Conservation (phyloP, 2,329 filamentous ascomycete species). For the Trichophyton simii region DNA sequence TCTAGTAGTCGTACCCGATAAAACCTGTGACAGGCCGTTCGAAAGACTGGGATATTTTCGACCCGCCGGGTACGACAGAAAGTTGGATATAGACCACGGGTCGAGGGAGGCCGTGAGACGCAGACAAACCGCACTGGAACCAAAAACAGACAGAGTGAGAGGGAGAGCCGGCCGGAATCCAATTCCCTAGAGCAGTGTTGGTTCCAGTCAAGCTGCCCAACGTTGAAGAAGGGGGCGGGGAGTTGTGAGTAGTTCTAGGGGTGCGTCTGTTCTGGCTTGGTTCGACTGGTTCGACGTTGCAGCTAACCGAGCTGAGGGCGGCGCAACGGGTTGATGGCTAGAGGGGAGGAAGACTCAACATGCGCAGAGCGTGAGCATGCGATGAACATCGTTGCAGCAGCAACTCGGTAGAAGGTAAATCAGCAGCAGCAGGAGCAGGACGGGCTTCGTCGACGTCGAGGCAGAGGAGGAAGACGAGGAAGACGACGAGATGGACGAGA, state of each 20-base stretch:
- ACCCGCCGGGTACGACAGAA: background rate
- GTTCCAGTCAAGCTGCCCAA: background rate
- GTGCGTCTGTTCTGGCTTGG: background rate
- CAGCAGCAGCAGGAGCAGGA: background rate
- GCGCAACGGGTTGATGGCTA: background rate
- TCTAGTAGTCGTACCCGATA: background rate
- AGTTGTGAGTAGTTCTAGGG: background rate
- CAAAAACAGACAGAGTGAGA: background rate
- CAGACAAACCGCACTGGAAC: background rate
- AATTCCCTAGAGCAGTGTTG: background rate
- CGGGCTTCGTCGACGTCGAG: background rate
- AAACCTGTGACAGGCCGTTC: background rate
- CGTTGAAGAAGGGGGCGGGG: background rate
- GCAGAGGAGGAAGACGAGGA: background rate
- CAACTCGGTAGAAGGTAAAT: background rate
- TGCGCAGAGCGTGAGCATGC: background rate
- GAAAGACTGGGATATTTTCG: background rate
- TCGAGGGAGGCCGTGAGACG: background rate
- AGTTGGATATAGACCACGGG: background rate
- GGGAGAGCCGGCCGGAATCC: background rate
- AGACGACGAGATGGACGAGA: background rate
- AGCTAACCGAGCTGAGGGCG: background rate
- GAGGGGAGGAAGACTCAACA: background rate
- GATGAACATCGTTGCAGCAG: constrained; percentile 2
- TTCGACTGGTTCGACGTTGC: background rate